Base-by-base conservation (phyloP, 2,329 filamentous ascomycete genomes). In the Aspergillus sp. region DNA sequence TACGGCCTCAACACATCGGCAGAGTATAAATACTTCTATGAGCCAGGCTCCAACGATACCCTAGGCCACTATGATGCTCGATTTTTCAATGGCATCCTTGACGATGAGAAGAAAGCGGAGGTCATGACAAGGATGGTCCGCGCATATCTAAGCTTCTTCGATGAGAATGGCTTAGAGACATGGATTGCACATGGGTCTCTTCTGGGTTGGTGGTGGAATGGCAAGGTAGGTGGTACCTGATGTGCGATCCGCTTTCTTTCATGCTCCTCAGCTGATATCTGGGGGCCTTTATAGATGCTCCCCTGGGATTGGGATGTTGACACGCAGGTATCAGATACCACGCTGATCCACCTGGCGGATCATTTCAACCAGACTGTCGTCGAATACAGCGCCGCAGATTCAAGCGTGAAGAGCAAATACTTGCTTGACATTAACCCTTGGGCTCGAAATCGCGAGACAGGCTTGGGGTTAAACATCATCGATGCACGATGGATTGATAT, bases 181-280 rank as follows among this genome's bases (percentile, higher is more conserved):
- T 93, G 88, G 88, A 81, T 94, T 46, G 88, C 88, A 33, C 88
- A 94, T 64, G 88, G 88, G 39, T 90, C 88, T 5, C 69, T 93
- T 39, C 71, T 94, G 19, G 88, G 88, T 9, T 94, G 88, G 88
- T 93, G 86, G 86, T 94, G 88, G 88, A 91, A 89, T 61, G 73
- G 73, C 44, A 73, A 73, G 67, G 76, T 78, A 62, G 19, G 19
- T 2, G 19, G 19, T 19, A 19, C 19, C 19, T 19, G 19, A 19
- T 19, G n/a, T 32, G n/a, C 4, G 4, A 8, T 32, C n/a, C 30
- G 48, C 38, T n/a, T 33, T 19, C 11, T 28, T 27, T n/a, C 19
- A 42, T 27, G 7, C 12, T 28, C 39, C 52, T 27, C 9, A 11
- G 9, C 19, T 46, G 12, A 39, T 12, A 42, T 19, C 19, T 19